These are phyloP conservation scores for Aristolochia californica DNA, from an alignment of 164 flowering plant species.

Conservation along the genomic window DNA sequence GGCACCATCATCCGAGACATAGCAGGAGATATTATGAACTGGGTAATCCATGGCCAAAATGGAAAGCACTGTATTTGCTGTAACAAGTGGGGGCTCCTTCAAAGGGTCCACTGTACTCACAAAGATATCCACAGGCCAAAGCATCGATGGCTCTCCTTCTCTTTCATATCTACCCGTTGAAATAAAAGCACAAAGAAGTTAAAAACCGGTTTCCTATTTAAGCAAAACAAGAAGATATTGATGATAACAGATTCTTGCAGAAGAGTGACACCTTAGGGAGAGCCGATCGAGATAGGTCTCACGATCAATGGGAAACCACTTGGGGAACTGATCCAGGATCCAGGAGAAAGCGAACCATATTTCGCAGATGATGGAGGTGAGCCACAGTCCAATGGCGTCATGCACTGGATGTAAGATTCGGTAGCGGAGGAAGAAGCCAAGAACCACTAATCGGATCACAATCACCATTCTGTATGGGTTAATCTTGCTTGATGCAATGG, in stretches of 20 bases:
- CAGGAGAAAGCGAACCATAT: conserved; percentile 96
- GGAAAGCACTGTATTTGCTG: conserved; percentile 80
- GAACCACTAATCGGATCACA: conserved; percentile 58
- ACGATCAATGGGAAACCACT: conserved; percentile 95
- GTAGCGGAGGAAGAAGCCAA: conserved; percentile 77
- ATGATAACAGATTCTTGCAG: too few relatives aligned
- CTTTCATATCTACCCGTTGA: conserved; percentile 86
- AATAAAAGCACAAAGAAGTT: too few relatives aligned
- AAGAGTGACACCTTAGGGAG: conserved; percentile 95
- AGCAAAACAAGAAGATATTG: too few relatives aligned
- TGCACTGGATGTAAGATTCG: conserved; percentile 77
- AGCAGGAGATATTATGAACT: conserved; percentile 89
- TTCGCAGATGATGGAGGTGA: conserved; percentile 81
- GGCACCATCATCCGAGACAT: conserved; percentile 95
- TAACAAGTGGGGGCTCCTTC: conserved; percentile 96
- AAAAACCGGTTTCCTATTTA: too few relatives aligned
- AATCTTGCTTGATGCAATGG: conserved; percentile 86
- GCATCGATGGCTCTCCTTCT: conserved; percentile 87
- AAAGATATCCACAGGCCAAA: conserved; percentile 74
- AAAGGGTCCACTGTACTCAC: conserved; percentile 94
- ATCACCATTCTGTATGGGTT: conserved; percentile 93
- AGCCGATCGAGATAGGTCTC: conserved; percentile 97
- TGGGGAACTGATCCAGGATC: conserved; percentile 99
- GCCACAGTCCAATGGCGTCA: conserved; percentile 92
- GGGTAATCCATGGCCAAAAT: conserved; percentile 94